phyloP scores from a whole-genome alignment of 495 filamentous ascomycete species.

The Sordaria brevicollis region DNA sequence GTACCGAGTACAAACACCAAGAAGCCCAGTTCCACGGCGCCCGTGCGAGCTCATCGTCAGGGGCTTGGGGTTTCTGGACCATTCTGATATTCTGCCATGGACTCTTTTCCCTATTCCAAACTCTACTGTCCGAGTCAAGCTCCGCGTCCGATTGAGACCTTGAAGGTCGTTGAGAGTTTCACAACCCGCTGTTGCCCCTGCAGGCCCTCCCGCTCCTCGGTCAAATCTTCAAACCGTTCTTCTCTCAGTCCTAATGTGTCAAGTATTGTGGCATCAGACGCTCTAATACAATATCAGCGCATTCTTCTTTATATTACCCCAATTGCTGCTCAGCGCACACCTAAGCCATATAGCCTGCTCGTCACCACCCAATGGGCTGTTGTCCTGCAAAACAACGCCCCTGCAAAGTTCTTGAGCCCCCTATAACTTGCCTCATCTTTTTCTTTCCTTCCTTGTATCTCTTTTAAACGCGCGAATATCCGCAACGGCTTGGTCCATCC shows the following conservation, averaged over 20 bases:
- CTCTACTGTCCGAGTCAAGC: not conserved
- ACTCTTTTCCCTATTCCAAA: not conserved
- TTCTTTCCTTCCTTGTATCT: not conserved
- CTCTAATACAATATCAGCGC: constrained; percentile 15
- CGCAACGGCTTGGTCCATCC: not conserved
- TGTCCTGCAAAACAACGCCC: constrained; percentile 2
- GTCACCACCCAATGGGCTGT: constrained; percentile 11
- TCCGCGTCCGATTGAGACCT: not conserved
- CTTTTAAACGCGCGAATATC: constrained; percentile 12
- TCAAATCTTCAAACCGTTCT: not conserved
- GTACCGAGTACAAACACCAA: not conserved
- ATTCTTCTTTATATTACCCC: constrained; percentile 17
- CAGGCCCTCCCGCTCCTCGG: not conserved
- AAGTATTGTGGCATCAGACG: constrained; percentile 11
- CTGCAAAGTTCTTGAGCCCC: constrained; percentile 5
- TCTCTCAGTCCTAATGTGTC: not conserved
- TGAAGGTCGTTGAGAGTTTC: not conserved
- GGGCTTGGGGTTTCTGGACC: not conserved
- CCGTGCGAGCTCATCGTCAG: not conserved
- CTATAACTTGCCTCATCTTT: not conserved
- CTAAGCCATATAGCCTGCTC: constrained; percentile 15
- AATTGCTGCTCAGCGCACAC: constrained; percentile 13
- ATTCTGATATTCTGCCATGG: not conserved
- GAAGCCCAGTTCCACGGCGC: not conserved
- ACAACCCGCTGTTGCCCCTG: not conserved